Percentiles rank a stretch among this genome's conserved stretches.
Evolutionary conservation across 306 rosid species (phyloP).

Genomic region (Prosopis cineraria): DNA sequence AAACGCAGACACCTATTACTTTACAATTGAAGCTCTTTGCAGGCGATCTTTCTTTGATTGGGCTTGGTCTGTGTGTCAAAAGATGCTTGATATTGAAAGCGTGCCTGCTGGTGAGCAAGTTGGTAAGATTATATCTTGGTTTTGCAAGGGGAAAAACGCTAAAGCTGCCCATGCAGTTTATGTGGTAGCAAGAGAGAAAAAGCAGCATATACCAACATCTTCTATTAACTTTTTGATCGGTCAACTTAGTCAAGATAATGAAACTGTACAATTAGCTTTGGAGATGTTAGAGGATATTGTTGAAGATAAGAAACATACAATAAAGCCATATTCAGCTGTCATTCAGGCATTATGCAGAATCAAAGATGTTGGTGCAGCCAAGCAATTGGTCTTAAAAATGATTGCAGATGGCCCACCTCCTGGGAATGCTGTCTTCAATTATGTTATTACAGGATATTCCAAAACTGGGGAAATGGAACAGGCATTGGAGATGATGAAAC

Average conservation of each 20-base stretch:
- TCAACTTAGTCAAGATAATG: slow-evolving; percentile 54
- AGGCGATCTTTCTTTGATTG: slow-evolving; percentile 50
- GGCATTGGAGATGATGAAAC: slow-evolving; percentile 60
- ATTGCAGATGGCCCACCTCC: slow-evolving; percentile 75
- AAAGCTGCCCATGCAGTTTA: slow-evolving; percentile 63
- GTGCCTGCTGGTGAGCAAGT: slow-evolving; percentile 60
- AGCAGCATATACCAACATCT: slow-evolving; percentile 34
- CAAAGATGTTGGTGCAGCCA: slow-evolving; percentile 62
- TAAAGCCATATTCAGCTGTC: slow-evolving; percentile 64
- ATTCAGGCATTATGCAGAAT: slow-evolving; percentile 66
- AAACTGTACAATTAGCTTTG: slow-evolving; percentile 58
- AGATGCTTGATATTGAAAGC: slow-evolving; percentile 58
- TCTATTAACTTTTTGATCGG: slow-evolving; percentile 46
- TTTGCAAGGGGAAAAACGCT: slow-evolving; percentile 63
- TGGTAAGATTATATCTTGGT: slow-evolving; percentile 64
- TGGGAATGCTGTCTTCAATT: slow-evolving; percentile 80
- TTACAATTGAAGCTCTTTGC: slow-evolving; percentile 65
- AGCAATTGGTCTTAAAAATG: slow-evolving; percentile 62
- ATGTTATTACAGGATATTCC: slow-evolving; percentile 56
- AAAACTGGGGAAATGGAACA: slow-evolving; percentile 63
- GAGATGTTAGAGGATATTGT: slow-evolving; percentile 57
- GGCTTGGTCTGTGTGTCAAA: slow-evolving; percentile 58
- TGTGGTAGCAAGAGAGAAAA: slow-evolving; percentile 51
- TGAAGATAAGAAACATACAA: slow-evolving; percentile 47
- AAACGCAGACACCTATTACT: slow-evolving; percentile 59